Evolutionary conservation across 345 rosid species (phyloP), one percentile per base, ranked within the genome.

Genomic region (Hypericum androsaemum): DNA sequence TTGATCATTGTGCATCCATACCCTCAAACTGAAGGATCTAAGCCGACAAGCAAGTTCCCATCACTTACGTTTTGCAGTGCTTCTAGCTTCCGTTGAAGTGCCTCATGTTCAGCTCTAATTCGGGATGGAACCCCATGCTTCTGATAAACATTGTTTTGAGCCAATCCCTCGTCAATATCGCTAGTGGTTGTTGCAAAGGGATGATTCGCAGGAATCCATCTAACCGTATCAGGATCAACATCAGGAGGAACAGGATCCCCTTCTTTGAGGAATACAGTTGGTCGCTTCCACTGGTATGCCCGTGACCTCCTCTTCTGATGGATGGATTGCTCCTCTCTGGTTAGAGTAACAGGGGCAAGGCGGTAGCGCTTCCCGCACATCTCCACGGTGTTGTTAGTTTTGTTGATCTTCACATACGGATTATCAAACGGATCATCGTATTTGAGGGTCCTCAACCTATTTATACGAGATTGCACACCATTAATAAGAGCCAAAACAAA

Each of bases 191-290:
- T 84, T 39, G 98, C 96, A 68, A 92, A 92, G 37, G 98, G 98
- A 67, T 92, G 98, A 67, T 92, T 92, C 6, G 88, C 77, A n/a
- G 96, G 98, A 71, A 92, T 92, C 98, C 98, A 92, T 71, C 98
- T 75, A 61, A 92, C 63, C 0, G 94, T 81, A 43, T 92, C 98
- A 0, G 96, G 95, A 63, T 87, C 96, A 39, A 84, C 83, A 63
- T 92, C 95, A 55, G 86, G 77, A 38, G 98, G 96, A 57, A 87
- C 50, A 0, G 77, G 67, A 63, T 92, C 95, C 36, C 96, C 98
- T 74, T 92, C 98, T 75, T 87, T 87, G 5, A 92, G 84, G 64
- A 92, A 88, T 7, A 81, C 52, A 0, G 95, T 77, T 11, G 95
- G 98, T 55, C 98, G 68, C 64, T 92, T 92, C 98, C 96, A 92